phyloP scores from a whole-genome alignment of 164 flowering plant genomes.

The Litsea cubeba region DNA sequence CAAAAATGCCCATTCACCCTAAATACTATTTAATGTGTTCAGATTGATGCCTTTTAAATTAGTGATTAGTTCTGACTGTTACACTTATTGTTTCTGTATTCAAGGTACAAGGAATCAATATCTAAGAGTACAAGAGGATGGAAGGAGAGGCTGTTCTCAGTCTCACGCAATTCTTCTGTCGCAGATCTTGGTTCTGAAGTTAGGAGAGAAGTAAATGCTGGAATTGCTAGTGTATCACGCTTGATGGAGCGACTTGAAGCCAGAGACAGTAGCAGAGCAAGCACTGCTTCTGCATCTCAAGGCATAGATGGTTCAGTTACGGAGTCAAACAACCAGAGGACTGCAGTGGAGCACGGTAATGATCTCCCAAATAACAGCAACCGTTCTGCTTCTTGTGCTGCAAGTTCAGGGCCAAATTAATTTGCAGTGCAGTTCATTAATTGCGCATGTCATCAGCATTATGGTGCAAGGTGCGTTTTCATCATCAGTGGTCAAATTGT shows the following conservation, averaged over 20 bases:
- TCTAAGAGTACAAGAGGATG: constrained; percentile 77
- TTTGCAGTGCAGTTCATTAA: constrained; percentile 17
- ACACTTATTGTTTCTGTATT: neutral
- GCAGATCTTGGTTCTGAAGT: constrained; percentile 53
- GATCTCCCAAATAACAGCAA: constrained; percentile 22
- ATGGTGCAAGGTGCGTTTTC: constrained; percentile 38
- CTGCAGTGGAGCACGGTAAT: constrained; percentile 23
- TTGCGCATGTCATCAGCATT: constrained; percentile 41
- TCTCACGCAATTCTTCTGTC: constrained; percentile 47
- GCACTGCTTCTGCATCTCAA: constrained; percentile 26
- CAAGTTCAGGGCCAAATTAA: constrained; percentile 50
- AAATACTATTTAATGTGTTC: neutral
- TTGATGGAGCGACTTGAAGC: constrained; percentile 51
- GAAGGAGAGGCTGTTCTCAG: constrained; percentile 65
- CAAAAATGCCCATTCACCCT: neutral
- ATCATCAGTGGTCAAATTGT: neutral
- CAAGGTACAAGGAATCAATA: constrained; percentile 66
- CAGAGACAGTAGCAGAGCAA: constrained; percentile 32
- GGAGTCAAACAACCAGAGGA: constrained; percentile 26
- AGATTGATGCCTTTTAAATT: too few relatives aligned
- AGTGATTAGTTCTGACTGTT: neutral
- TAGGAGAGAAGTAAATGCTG: constrained; percentile 56
- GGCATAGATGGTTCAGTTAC: constrained; percentile 24
- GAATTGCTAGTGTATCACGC: constrained; percentile 57
- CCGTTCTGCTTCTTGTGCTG: constrained; percentile 40